Conservation (phyloP, 352 stramenopile species). For the Thraustochytrium sp. region DNA sequence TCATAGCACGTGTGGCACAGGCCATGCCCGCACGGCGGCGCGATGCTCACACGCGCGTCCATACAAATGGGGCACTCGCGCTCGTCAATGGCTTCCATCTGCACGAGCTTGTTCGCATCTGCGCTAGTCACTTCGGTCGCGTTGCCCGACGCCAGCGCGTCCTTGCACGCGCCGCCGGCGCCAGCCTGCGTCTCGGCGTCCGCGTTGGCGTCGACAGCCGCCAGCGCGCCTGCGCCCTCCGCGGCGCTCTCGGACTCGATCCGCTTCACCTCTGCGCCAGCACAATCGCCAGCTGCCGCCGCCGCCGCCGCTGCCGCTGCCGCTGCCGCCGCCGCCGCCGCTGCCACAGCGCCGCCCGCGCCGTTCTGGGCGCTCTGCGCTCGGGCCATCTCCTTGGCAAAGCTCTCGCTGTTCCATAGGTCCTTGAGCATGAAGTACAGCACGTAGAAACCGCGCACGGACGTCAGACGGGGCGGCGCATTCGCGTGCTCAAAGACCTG, state of each 20-base stretch:
- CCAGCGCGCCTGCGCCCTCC: too few relatives aligned
- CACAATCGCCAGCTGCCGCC: too few relatives aligned
- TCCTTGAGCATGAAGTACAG: constrained; percentile 38
- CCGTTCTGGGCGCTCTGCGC: background rate
- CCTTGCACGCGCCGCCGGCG: background rate
- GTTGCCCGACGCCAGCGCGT: too few relatives aligned
- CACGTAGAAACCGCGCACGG: constrained; percentile 26
- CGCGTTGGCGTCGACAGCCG: background rate
- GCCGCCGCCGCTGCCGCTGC: too few relatives aligned
- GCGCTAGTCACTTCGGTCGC: background rate
- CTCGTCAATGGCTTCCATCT: too few relatives aligned
- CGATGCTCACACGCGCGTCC: background rate
- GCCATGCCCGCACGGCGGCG: constrained; percentile 10
- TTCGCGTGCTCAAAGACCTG: constrained; percentile 28
- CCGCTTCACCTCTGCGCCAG: too few relatives aligned
- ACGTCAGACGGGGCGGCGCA: constrained; percentile 8
- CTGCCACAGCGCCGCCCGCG: too few relatives aligned
- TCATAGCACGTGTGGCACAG: constrained; percentile 10
- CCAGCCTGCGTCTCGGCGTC: background rate
- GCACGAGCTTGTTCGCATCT: too few relatives aligned
- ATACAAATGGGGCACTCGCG: constrained; percentile 38
- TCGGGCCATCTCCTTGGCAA: background rate
- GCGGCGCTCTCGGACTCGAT: too few relatives aligned
- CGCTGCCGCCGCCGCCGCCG: too few relatives aligned
- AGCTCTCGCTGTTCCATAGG: constrained; percentile 3